phyloP scores from a whole-genome alignment of 495 filamentous ascomycete species.

The Antarctomyces pellizariae region DNA sequence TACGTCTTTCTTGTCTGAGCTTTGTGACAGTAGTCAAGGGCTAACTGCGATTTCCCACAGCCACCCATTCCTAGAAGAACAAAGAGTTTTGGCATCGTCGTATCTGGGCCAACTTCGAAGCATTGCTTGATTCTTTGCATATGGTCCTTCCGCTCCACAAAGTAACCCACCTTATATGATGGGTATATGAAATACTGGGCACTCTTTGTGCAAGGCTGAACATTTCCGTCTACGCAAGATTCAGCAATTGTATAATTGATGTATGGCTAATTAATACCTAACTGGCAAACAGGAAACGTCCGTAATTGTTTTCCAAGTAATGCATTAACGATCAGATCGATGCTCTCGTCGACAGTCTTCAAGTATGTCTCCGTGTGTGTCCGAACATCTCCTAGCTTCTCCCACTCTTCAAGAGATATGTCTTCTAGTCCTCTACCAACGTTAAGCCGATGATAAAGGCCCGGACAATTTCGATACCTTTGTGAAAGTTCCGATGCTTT shows the following conservation, averaged over 20 bases:
- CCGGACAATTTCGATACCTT: not conserved
- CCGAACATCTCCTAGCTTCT: constrained; percentile 5
- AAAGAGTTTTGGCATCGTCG: constrained; percentile 3
- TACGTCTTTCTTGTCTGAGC: constrained; percentile 4
- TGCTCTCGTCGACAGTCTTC: too few relatives aligned
- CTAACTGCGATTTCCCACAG: constrained; percentile 16
- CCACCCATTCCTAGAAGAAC: constrained; percentile 15
- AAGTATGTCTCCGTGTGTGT: constrained; percentile 6
- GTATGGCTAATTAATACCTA: too few relatives aligned
- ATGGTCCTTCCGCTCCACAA: constrained; percentile 1
- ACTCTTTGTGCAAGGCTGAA: too few relatives aligned
- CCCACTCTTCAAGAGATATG: constrained; percentile 5
- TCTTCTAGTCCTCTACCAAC: constrained; percentile 2
- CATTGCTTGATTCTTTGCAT: constrained; percentile 1
- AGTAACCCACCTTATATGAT: constrained; percentile 4
- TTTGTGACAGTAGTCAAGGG: constrained; percentile 13
- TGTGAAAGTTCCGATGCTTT: not conserved
- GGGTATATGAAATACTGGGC: too few relatives aligned
- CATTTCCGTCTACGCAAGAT: too few relatives aligned
- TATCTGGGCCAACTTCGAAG: constrained; percentile 1
- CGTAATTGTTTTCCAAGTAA: too few relatives aligned
- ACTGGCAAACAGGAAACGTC: too few relatives aligned
- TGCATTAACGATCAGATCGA: too few relatives aligned
- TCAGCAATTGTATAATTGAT: too few relatives aligned
- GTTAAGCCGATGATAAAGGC: constrained; percentile 3